phyloP scores from a whole-genome alignment of 768 basidiomycete genomes.

The Butyriboletus loyo region DNA sequence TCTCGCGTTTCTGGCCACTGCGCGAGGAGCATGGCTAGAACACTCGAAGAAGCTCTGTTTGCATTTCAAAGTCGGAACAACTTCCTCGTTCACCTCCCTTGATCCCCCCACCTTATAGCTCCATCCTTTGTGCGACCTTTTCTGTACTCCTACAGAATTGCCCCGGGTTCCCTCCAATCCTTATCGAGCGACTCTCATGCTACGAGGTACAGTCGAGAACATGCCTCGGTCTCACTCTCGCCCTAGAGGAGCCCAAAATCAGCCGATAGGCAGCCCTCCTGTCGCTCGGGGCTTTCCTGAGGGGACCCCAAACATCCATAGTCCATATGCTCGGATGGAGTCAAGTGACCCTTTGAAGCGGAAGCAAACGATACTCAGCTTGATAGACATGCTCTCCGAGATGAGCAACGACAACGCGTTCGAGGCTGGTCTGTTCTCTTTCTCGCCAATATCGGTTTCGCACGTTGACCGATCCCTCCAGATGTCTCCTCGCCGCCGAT shows the following conservation, averaged over 20 bases:
- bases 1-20: constrained; percentile 34
- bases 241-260: constrained; percentile 26
- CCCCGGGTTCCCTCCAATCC: constrained; percentile 19
- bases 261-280: constrained; percentile 21
- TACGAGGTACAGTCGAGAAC: constrained; percentile 31
- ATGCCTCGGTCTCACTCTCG: constrained; percentile 26
- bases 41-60: constrained; percentile 33
- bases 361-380: constrained; percentile 45
- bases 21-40: constrained; percentile 35
- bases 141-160: constrained; percentile 20
- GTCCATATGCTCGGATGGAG: constrained; percentile 30
- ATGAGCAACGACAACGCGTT: constrained; percentile 39
- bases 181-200: constrained; percentile 28
- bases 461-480: constrained; percentile 6
- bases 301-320: constrained; percentile 23
- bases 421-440: constrained; percentile 30
- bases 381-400: constrained; percentile 47
- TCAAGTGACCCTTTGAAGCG: constrained; percentile 31
- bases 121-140: constrained; percentile 14
- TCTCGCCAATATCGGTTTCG: neutral
- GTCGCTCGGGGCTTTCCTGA: constrained; percentile 28
- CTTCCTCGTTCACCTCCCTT: constrained; percentile 25
- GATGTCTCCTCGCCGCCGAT: constrained; percentile 33
- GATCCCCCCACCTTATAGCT: constrained; percentile 31
- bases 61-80: constrained; percentile 34